Evolutionary conservation across 2,329 filamentous ascomycete genomes (phyloP), one percentile per base, ranked within the genome.

Genomic region (Xylaria sp.): DNA sequence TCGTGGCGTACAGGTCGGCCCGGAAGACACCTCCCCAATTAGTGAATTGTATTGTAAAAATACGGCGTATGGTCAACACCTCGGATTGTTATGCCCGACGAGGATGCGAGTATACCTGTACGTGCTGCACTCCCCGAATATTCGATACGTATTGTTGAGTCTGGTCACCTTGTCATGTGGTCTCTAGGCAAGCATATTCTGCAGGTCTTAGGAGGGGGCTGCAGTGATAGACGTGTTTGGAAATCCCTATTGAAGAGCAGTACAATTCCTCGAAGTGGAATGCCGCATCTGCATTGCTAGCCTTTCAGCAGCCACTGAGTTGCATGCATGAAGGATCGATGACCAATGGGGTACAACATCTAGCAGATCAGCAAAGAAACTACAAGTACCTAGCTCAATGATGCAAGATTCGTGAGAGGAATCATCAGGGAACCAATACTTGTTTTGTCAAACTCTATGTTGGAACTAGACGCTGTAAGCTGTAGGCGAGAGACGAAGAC

Each of bases 111-210:
- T 31, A 34, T 31, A 18, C 25, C 25, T 54, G 25, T 25, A 25
- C 34, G 15, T 34, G 15, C 13, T 1, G 51, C 13, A 23, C 1
- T 8, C 8, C 4, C 3, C 18, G 51, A 7, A n/a, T 5, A 52
- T 7, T 31, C 25, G 15, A 18, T 15, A 15, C 13, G 13, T 34
- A 31, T 54, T 25, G 18, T 51, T 54, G 31, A 18, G 25, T 25
- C 51, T n/a, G 25, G 51, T 54, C 51, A 10, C 25, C 15, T 54
- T 34, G 51, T 54, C 25, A 54, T 18, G 51, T 54, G 25, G 51
- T 31, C 7, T 8, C 9, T 31, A n/a, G 51, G 51, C 25, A 34
- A 8, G 13, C 6, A n/a, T 7, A 46, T 31, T 31, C 31, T 54
- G 25, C 51, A 54, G n/a, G 51, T 7, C 25, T 15, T 31, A 34